These are phyloP conservation scores for Polyplosphaeria fusca DNA, from an alignment of 495 filamentous ascomycete species.

Conservation along the genomic window DNA sequence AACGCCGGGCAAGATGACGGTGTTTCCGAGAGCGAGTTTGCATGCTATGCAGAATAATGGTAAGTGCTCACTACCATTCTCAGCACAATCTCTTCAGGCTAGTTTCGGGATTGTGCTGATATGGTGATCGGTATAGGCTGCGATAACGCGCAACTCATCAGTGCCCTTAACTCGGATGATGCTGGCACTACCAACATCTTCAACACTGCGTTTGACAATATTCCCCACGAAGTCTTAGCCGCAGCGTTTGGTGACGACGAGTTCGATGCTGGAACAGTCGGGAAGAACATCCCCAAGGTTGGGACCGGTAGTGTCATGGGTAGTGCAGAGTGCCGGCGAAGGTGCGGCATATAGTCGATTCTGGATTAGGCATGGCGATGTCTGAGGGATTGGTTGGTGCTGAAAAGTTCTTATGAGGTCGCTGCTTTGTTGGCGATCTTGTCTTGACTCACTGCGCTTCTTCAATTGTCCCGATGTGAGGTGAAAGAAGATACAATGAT, in stretches of 20 bases:
- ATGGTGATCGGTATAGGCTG: constrained; percentile 33
- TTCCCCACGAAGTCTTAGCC: constrained; percentile 37
- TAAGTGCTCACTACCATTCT: constrained; percentile 2
- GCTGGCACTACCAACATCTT: constrained; percentile 41
- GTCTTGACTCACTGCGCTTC: too few species aligned
- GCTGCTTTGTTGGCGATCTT: too few species aligned
- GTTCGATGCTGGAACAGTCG: constrained; percentile 18
- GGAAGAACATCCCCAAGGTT: constrained; percentile 32
- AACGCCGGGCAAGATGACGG: constrained; percentile 46
- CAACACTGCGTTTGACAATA: constrained; percentile 34
- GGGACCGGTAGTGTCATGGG: constrained; percentile 39
- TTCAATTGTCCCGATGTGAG: too few species aligned
- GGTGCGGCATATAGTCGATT: constrained; percentile 8
- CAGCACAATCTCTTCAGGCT: not conserved
- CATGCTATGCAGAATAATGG: constrained; percentile 53
- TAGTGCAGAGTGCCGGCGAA: constrained; percentile 32
- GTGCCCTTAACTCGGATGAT: constrained; percentile 40
- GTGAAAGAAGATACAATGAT: too few species aligned
- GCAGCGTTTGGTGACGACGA: constrained; percentile 36
- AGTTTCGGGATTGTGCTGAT: not conserved
- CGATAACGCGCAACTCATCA: constrained; percentile 41
- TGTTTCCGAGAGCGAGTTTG: constrained; percentile 49
- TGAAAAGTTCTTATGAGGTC: too few species aligned
- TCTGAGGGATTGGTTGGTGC: too few species aligned
- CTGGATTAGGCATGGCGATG: too few species aligned